A percentile compares a stretch with the other conserved stretches of the same genome.
Conservation (phyloP, 371 early-diverging fungal genomes). For the Syncephalastrum sp. region DNA sequence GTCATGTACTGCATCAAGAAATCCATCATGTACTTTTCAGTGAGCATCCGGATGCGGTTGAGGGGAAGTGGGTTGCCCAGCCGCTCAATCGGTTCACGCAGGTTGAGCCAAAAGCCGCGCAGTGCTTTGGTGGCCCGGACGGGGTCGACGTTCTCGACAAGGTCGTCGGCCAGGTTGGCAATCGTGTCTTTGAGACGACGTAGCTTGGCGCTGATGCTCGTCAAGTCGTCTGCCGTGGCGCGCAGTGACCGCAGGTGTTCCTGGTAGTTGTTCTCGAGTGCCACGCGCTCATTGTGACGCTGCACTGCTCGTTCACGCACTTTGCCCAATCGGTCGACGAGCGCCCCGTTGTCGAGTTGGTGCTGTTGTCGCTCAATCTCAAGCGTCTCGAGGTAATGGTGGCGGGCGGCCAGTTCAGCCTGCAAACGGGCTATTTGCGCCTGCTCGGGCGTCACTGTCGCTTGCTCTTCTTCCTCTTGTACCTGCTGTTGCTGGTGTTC, state of each 20-base stretch:
- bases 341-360: slow-evolving; percentile 15
- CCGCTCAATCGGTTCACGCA: slow-evolving; percentile 29
- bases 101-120: slow-evolving; percentile 40
- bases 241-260: slow-evolving; percentile 54
- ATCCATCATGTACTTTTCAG: slow-evolving; percentile 61
- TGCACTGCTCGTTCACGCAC: slow-evolving; percentile 20
- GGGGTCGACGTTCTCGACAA: slow-evolving; percentile 43
- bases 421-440: slow-evolving; percentile 12
- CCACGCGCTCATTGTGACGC: slow-evolving; percentile 20
- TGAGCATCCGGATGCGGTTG: slow-evolving; percentile 53
- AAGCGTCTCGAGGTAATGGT: slow-evolving; percentile 16
- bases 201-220: slow-evolving; percentile 47
- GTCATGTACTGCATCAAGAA: slow-evolving; percentile 43
- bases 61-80: slow-evolving; percentile 38
- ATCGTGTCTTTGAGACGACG: slow-evolving; percentile 48
- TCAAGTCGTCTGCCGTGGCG: slow-evolving; percentile 56
- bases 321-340: slow-evolving; percentile 16
- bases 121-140: slow-evolving; percentile 41
- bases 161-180: slow-evolving; percentile 37
- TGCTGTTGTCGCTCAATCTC: slow-evolving; percentile 26
- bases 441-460: neutral
- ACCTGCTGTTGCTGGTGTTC: neutral
- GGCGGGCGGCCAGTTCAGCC: slow-evolving; percentile 19
- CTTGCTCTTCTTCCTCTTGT: neutral
- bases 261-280: slow-evolving; percentile 47